A percentile compares a stretch with the other conserved stretches of the same genome.
Conservation (phyloP, 2,329 filamentous ascomycete species). For the Penicillium palitans region DNA sequence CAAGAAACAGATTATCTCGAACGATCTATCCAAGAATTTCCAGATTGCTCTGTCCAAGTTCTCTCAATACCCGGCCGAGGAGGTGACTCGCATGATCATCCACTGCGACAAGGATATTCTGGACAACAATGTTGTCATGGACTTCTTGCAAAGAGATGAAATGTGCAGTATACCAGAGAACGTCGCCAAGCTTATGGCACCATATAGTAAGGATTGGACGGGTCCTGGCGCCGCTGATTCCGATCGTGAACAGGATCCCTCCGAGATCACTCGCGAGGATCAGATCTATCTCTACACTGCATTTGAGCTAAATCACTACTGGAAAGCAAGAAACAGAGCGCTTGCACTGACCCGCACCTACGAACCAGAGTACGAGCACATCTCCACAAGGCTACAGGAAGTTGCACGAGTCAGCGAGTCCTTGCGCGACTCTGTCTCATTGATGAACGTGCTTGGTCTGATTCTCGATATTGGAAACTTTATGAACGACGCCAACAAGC, state of each 20-base stretch:
- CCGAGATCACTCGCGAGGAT: conserved; percentile 88
- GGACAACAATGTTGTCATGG: conserved; percentile 90
- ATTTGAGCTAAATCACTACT: conserved; percentile 94
- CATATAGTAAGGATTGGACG: conserved; percentile 96
- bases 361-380: conserved; percentile 87
- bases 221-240: conserved; percentile 78
- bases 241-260: conserved; percentile 78
- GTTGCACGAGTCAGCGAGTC: conserved; percentile 88
- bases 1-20: conserved; percentile 95
- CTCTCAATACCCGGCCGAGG: conserved; percentile 78
- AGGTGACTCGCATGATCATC: conserved; percentile 88
- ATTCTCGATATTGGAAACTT: conserved; percentile 99
- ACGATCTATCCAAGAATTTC: conserved; percentile 83
- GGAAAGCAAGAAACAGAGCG: conserved; percentile 96
- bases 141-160: conserved; percentile 90
- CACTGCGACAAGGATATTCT: conserved; percentile 89
- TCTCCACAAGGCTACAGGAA: conserved; percentile 78
- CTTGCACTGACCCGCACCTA: conserved; percentile 79
- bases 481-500: conserved; percentile 99
- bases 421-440: conserved; percentile 81
- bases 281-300: conserved; percentile 93
- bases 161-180: conserved; percentile 92
- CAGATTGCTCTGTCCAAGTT: conserved; percentile 95
- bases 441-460: conserved; percentile 94
- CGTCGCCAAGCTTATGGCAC: conserved; percentile 83